These are phyloP conservation scores for Phytophthora pistaciae DNA, from an alignment of 352 stramenopile genomes.

Conservation along the genomic window DNA sequence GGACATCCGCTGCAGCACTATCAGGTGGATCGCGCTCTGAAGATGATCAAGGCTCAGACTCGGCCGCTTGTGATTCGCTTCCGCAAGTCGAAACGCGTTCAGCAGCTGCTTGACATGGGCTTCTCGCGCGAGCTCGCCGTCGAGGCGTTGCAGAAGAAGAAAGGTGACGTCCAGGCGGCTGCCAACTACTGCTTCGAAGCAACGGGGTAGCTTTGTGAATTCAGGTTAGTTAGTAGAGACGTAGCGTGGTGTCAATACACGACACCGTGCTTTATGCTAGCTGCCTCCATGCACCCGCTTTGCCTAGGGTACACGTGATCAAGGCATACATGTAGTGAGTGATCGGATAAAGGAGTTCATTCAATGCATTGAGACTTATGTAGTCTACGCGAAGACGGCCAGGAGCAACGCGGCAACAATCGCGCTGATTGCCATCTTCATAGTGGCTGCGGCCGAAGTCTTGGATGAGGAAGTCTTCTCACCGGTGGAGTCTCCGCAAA, in stretches of 20 bases:
- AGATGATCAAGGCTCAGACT: slow-evolving; percentile 88
- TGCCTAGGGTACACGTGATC: not conserved
- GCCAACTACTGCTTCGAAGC: slow-evolving; percentile 76
- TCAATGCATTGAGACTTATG: slow-evolving; percentile 11
- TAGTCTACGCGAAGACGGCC: slow-evolving; percentile 41
- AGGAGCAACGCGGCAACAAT: slow-evolving; percentile 25
- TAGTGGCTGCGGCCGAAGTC: slow-evolving; percentile 14
- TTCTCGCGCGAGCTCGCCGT: slow-evolving; percentile 61
- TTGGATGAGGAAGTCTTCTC: slow-evolving; percentile 10
- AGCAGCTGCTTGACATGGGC: slow-evolving; percentile 82
- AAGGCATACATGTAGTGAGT: not conserved
- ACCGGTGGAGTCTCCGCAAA: slow-evolving; percentile 50
- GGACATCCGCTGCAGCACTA: slow-evolving; percentile 87
- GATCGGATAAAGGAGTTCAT: slow-evolving; percentile 25
- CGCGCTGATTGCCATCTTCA: slow-evolving; percentile 20
- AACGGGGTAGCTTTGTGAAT: slow-evolving; percentile 14
- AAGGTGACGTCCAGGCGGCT: slow-evolving; percentile 70
- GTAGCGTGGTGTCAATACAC: slow-evolving; percentile 3
- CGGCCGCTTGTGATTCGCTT: slow-evolving; percentile 85
- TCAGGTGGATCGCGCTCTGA: slow-evolving; percentile 80
- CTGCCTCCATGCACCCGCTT: too few relatives aligned
- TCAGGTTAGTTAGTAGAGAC: slow-evolving; percentile 8
- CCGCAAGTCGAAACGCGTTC: slow-evolving; percentile 67
- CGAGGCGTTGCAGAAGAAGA: slow-evolving; percentile 57
- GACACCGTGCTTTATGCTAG: not conserved